phyloP scores from a whole-genome alignment of 2,329 filamentous ascomycete genomes.

The Graphium sp. region DNA sequence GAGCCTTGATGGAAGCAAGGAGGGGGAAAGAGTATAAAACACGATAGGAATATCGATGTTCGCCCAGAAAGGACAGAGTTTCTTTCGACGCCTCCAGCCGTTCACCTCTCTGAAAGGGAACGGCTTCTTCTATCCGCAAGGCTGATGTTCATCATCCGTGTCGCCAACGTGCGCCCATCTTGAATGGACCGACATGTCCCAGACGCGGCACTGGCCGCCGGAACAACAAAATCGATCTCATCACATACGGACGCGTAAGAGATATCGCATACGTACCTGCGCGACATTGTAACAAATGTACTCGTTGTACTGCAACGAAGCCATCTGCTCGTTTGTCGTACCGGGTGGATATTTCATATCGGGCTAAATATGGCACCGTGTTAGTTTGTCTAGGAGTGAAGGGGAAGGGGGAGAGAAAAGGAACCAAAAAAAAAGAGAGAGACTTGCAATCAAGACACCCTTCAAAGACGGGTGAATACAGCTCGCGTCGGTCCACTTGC shows the following conservation, averaged over 20 bases:
- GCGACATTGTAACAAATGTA: slow-evolving; percentile 56
- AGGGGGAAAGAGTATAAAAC: no score
- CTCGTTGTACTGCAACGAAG: slow-evolving; percentile 51
- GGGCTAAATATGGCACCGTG: slow-evolving; percentile 23
- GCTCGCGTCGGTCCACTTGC: slow-evolving; percentile 58
- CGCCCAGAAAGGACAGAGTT: no score
- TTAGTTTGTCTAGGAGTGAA: not conserved
- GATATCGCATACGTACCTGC: slow-evolving; percentile 53
- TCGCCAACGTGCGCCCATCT: no score
- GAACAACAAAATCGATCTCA: no score
- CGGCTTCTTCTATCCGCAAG: no score
- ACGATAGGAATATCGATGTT: no score
- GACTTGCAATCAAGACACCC: slow-evolving; percentile 52
- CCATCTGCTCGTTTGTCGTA: slow-evolving; percentile 23
- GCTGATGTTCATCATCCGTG: no score
- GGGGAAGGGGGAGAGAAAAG: not conserved
- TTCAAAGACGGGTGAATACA: slow-evolving; percentile 46
- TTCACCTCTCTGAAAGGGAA: no score
- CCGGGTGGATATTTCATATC: slow-evolving; percentile 28
- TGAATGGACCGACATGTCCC: no score
- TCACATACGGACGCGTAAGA: slow-evolving; percentile 43
- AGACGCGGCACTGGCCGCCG: no score
- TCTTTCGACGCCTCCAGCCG: no score
- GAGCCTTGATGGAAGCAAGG: no score
- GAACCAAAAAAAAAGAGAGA: not conserved